Evolutionary conservation across 192 early-diverging fungal genomes (phyloP), one percentile per base, ranked within the genome.

Genomic region (Umbelopsis vinacea): DNA sequence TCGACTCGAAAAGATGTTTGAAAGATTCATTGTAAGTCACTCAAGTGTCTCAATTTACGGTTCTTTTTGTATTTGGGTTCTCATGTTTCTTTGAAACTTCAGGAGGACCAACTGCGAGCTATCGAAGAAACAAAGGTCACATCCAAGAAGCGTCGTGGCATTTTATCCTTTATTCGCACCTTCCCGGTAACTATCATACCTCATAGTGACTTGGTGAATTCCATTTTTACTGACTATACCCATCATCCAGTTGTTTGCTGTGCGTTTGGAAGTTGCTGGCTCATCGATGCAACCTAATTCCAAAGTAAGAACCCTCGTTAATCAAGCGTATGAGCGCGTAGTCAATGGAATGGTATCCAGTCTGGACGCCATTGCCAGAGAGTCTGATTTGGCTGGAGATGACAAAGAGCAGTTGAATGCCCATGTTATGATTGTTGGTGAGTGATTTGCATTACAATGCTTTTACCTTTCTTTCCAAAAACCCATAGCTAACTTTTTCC

Each of bases 101-200:
- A 90, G 88, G 90, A 92, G 17, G 95, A 97, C 37, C 97, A 99
- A 79, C 82, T 96, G 26, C 89, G 88, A 70, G 86, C 85, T 15
- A 96, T 99, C 67, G 96, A 99, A 48, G 95, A 96, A 22, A 96
- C 94, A 19, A 94, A 96, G 77, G 85, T 95, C 69, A 94, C 89
- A 22, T 88, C 90, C 38, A 93, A 93, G 70, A 94, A 93, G 79
- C 87, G 96, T 6, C 89, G 84, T 63, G 97, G 97, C 19, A 92
- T 95, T n/a, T 79, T 97, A n/a, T 86, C 92, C 0, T 95, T 94
- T 77, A 88, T 96, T 23, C 87, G 92, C 3, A 93, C 92, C 8
- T 97, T 99, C 71, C 97, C 97, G 46, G 89, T 92, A 79, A 76
- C 1, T 3, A 29, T 29, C 29, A 29, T 29, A 29, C n/a, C n/a